A percentile compares a stretch with the other conserved stretches of the same genome.
Conservation (phyloP, 2,329 filamentous ascomycete genomes). For the Grosmannia serpens region DNA sequence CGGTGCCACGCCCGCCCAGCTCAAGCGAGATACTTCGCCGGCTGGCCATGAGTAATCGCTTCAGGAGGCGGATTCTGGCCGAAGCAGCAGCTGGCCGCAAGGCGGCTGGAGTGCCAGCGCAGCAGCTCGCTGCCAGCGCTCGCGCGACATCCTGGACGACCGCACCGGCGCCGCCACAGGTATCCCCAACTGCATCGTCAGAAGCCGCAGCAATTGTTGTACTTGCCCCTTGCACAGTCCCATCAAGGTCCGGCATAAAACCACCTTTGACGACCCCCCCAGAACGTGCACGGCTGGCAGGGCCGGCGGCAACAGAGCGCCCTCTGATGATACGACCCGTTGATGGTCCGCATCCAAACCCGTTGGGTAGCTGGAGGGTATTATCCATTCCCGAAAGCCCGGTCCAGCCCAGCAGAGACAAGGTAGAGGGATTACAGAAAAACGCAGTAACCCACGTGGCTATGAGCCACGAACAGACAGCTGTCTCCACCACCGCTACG, state of each 20-base stretch:
- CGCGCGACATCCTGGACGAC: not conserved
- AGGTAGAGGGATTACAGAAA: not conserved
- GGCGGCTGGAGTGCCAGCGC: not conserved
- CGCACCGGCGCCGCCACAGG: not conserved
- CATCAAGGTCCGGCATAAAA: not conserved
- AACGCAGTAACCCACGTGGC: not conserved
- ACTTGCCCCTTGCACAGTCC: not conserved
- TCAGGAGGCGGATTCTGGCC: conserved; percentile 35
- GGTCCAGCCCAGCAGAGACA: not conserved
- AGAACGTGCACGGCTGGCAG: no score
- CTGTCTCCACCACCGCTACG: not conserved
- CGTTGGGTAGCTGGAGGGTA: not conserved
- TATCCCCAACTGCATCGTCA: not conserved
- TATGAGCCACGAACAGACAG: no score
- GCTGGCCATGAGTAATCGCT: conserved; percentile 53
- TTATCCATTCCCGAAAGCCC: not conserved
- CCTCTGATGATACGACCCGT: not conserved
- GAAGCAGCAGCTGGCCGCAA: conserved; percentile 9
- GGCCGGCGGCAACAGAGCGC: not conserved
- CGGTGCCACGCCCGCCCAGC: not conserved
- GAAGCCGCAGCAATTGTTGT: not conserved
- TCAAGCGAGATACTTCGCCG: conserved; percentile 42
- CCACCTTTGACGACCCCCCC: not conserved
- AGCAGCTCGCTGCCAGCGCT: not conserved
- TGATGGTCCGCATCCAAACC: not conserved